Conservation (phyloP, 2,329 filamentous ascomycete species). For the Fusarium pseudograminearum region DNA sequence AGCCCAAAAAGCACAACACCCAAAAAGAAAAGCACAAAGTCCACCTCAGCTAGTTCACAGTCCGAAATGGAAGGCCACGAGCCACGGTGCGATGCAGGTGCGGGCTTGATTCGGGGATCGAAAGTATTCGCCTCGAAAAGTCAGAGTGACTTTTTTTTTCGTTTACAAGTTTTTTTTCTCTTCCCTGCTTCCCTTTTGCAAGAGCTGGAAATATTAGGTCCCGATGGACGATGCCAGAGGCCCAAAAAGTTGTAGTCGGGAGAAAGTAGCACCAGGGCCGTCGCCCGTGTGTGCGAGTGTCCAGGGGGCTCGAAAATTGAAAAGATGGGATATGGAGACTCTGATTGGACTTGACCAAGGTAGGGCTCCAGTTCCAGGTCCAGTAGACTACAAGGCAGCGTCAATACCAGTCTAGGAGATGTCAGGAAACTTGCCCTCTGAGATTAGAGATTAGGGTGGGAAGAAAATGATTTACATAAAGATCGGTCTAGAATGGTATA, state of each 20-base stretch:
- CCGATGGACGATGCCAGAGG: conserved; percentile 40
- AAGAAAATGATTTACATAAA: neutral
- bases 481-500: neutral
- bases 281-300: conserved; percentile 39
- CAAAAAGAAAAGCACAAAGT: conserved; percentile 37
- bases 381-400: conserved; percentile 9
- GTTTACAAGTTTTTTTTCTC: conserved; percentile 6
- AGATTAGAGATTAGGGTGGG: neutral
- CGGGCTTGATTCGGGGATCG: conserved; percentile 11
- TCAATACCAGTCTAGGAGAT: neutral
- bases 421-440: neutral
- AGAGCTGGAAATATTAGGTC: conserved; percentile 35
- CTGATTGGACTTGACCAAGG: conserved; percentile 41
- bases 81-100: conserved; percentile 28
- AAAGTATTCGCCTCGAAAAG: conserved; percentile 25
- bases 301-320: conserved; percentile 32
- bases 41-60: conserved; percentile 33
- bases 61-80: conserved; percentile 30
- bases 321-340: conserved; percentile 31
- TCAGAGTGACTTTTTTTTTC: conserved; percentile 17
- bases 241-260: conserved; percentile 42
- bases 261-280: conserved; percentile 39
- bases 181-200: conserved; percentile 19
- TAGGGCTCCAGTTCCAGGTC: conserved; percentile 42
- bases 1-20: conserved; percentile 34